Evolutionary conservation across 768 basidiomycete genomes (phyloP).

Genomic region (Rossbeevera mucosa): DNA sequence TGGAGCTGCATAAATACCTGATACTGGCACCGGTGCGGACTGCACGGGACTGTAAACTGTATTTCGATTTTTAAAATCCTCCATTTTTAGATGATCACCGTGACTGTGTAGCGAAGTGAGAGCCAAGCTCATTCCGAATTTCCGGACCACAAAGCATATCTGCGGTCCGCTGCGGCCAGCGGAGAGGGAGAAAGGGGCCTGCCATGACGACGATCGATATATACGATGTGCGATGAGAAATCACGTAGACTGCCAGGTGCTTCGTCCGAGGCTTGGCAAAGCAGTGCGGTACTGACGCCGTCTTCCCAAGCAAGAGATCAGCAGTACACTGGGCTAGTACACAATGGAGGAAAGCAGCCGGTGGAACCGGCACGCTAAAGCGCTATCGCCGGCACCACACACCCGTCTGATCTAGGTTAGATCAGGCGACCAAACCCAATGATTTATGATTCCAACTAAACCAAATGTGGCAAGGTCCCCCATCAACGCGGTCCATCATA

Average conservation of each 20-base stretch:
- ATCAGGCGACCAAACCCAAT: background rate
- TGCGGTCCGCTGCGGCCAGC: conserved; percentile 2
- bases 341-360: background rate
- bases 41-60: background rate
- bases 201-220: background rate
- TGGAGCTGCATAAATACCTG: background rate
- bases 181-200: background rate
- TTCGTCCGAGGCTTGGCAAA: background rate
- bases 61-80: background rate
- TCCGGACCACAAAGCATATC: background rate
- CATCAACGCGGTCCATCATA: background rate
- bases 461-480: background rate
- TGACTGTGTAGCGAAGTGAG: conserved; percentile 19
- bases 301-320: background rate
- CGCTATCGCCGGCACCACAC: conserved; percentile 1
- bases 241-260: background rate
- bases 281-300: background rate
- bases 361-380: background rate
- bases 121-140: conserved; percentile 12
- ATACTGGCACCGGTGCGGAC: conserved; percentile 5
- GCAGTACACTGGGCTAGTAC: background rate
- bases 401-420: background rate
- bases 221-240: conserved; percentile 9
- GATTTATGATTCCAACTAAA: background rate
- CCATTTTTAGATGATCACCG: too few species aligned